Conservation (phyloP, 768 basidiomycete genomes). For the Suillus alpinus region DNA sequence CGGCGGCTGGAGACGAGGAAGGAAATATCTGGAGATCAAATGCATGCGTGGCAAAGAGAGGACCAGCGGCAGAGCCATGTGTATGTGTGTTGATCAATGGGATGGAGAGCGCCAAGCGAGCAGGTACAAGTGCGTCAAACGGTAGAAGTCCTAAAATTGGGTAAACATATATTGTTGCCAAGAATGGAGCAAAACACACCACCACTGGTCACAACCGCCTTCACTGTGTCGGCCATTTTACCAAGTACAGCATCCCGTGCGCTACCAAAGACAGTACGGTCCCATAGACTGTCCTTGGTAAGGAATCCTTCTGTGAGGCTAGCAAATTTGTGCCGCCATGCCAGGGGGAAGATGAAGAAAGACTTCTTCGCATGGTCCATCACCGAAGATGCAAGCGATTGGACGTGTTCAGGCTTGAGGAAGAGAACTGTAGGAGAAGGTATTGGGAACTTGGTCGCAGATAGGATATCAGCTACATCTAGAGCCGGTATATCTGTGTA, state of each 20-base stretch:
- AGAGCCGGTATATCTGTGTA: conserved; percentile 9
- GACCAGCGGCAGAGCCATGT: conserved; percentile 67
- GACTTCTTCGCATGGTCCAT: conserved; percentile 52
- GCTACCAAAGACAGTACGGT: conserved; percentile 69
- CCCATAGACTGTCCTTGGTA: conserved; percentile 81
- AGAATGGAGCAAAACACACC: conserved; percentile 42
- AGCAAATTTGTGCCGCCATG: conserved; percentile 75
- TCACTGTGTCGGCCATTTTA: conserved; percentile 56
- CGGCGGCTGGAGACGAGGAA: conserved; percentile 26
- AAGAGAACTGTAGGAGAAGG: conserved; percentile 82
- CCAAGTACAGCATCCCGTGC: conserved; percentile 63
- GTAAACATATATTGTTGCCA: neutral
- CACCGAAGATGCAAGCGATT: conserved; percentile 51
- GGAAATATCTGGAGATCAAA: conserved; percentile 81
- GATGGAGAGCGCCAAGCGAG: conserved; percentile 73
- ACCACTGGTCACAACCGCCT: conserved; percentile 70
- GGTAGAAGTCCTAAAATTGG: conserved; percentile 45
- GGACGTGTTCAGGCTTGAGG: conserved; percentile 61
- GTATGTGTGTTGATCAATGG: conserved; percentile 66
- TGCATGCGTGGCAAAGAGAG: conserved; percentile 78
- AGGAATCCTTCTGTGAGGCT: conserved; percentile 71
- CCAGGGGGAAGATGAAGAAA: conserved; percentile 55
- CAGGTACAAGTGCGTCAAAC: conserved; percentile 50
- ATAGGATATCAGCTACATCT: conserved; percentile 48
- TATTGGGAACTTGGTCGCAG: conserved; percentile 49